Evolutionary conservation across 768 basidiomycete genomes (phyloP), one percentile per base, ranked within the genome.

Genomic region (Termitomyces sp.): DNA sequence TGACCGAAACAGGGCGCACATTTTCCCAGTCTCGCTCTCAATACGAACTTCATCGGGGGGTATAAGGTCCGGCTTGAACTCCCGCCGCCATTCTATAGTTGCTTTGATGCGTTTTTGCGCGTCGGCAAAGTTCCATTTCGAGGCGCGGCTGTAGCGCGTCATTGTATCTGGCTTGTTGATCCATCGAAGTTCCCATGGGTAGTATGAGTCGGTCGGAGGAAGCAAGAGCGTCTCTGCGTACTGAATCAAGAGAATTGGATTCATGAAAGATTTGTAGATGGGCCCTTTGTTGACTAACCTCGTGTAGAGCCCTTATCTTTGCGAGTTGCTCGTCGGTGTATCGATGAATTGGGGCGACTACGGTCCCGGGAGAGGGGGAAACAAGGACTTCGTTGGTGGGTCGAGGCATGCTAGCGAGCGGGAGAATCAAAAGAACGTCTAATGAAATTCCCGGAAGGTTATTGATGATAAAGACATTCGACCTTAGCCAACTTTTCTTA

Each of bases 11-110:
- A 36, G 34, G 38, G 72, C 86, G 57, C 66, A 93, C 93, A 96
- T 94, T 74, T 96, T 96, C 15, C 92, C 93, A 0, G 90, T 91
- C 74, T 91, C 85, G 55, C 87, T 85, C 71, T 94, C 93, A 38
- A 89, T 81, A 66, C 83, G 85, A 64, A 91, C 86, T 66, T 94
- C 92, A 47, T 87, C 89, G 4, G 92, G 92, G 4, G 81, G 78
- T 60, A 95, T 94, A 25, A 95, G 75, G 56, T 96, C 93, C 0
- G 94, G 93, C 72, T 91, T 85, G 71, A 80, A 94, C 59, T 93
- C 90, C 49, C 93, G 77, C 61, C 93, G 80, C 94, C 94, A 95
- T 63, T 92, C 90, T 4, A 95, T 60, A 0, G 92, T 94, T 0
- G 80, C 83, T 70, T 87, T 86, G 62, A 94, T 86, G 54, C 94